These are phyloP conservation scores for Blastobotrys illinoisensis DNA, from an alignment of 1,139 yeast species.

Conservation along the genomic window DNA sequence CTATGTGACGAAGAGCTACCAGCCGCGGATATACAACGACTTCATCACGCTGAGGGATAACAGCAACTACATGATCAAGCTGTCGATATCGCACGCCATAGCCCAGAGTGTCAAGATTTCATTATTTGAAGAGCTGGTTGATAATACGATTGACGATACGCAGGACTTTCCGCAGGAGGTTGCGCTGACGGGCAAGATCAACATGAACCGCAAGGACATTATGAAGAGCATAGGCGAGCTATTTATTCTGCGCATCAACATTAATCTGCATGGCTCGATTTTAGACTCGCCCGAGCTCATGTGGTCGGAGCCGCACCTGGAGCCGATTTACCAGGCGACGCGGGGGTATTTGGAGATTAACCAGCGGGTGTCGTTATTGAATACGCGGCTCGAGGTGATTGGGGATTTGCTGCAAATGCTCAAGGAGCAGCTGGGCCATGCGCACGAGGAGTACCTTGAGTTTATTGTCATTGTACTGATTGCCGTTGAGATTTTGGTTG, in stretches of 20 bases:
- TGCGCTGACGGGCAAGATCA: conserved; percentile 89
- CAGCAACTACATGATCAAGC: conserved; percentile 80
- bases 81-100: conserved; percentile 84
- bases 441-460: conserved; percentile 79
- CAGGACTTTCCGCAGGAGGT: conserved; percentile 95
- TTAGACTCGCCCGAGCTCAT: conserved; percentile 93
- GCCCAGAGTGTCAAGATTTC: conserved; percentile 94
- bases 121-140: conserved; percentile 88
- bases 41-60: conserved; percentile 90
- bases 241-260: conserved; percentile 74
- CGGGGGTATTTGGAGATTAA: conserved; percentile 91
- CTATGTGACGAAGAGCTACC: conserved; percentile 86
- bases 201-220: conserved; percentile 87
- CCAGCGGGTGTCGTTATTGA: conserved; percentile 81
- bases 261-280: conserved; percentile 90
- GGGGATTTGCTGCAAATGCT: conserved; percentile 91
- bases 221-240: conserved; percentile 96
- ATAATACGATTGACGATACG: conserved; percentile 92
- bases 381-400: conserved; percentile 88
- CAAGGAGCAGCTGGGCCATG: conserved; percentile 92
- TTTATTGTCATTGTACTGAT: conserved; percentile 88
- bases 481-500: conserved; percentile 86
- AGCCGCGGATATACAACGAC: conserved; percentile 92
- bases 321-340: conserved; percentile 94
- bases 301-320: conserved; percentile 98